phyloP scores from a whole-genome alignment of 2,329 filamentous ascomycete species.

The Aspergillus ustus region DNA sequence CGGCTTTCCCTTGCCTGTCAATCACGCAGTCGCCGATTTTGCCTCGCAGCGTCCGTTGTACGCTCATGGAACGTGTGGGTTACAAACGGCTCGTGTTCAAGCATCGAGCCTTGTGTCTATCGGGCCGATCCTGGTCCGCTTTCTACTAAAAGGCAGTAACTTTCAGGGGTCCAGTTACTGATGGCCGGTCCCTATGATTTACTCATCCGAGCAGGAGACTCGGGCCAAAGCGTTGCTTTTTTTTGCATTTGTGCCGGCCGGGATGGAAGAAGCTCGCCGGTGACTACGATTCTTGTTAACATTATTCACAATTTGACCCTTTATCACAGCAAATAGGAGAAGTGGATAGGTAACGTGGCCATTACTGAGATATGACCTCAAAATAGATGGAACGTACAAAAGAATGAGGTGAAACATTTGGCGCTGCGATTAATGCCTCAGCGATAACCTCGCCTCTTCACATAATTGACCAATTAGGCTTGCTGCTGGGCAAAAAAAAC shows the following conservation, averaged over 20 bases:
- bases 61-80: slow-evolving; percentile 9
- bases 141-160: background rate
- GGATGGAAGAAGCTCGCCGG: too few species aligned
- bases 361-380: too few species aligned
- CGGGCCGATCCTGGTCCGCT: slow-evolving; percentile 11
- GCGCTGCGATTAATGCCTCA: slow-evolving; percentile 6
- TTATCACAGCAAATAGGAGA: too few species aligned
- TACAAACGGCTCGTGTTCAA: slow-evolving; percentile 6
- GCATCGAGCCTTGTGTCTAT: slow-evolving; percentile 6
- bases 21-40: slow-evolving; percentile 1
- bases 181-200: background rate
- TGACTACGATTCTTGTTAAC: too few species aligned
- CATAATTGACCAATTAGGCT: background rate
- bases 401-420: slow-evolving; percentile 6
- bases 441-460: background rate
- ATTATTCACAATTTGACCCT: too few species aligned
- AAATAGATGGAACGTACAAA: background rate
- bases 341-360: too few species aligned
- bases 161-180: slow-evolving; percentile 1
- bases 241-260: too few species aligned
- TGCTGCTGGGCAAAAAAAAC: background rate
- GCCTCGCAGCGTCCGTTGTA: background rate
- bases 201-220: too few species aligned
- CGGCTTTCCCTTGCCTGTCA: slow-evolving; percentile 12
- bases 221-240: too few species aligned